Evolutionary conservation across 2,329 filamentous ascomycete species (phyloP), one percentile per base, ranked within the genome.

Genomic region (Pseudonectria foliicola): DNA sequence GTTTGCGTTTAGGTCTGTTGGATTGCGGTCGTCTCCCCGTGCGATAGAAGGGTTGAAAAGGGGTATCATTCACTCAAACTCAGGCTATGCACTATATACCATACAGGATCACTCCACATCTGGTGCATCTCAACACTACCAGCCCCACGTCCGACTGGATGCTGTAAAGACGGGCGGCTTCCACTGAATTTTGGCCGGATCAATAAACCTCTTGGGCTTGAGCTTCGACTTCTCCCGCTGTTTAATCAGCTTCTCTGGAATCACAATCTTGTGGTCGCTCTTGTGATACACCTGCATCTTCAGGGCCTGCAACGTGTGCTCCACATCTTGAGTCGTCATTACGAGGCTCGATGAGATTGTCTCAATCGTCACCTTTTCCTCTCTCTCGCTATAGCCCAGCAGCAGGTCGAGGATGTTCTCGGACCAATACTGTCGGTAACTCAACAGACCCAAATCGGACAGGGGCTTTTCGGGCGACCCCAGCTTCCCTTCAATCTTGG

Each of bases 261-360:
- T 71, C 15, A 96, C 87, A 49, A 98, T 85, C 59, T 96, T 90
- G 69, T 96, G 92, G 55, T 95, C 89, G 46, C 89, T 89, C 69
- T 94, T 94, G 52, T 89, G 87, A 57, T 96, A 96, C 29, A 92
- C 77, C 56, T 96, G 77, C 85, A 98, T 94, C 57, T 90, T 92
- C 41, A 95, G 69, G 37, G 89, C 89, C 57, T 95, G 88, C 33
- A 98, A 64, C 0, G 92, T 96, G 59, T 95, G 88, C 60, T 96
- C 80, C 11, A 98, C 90, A 57, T 98, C 92, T 52, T 88, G 87
- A 6, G 88, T 89, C n/a, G 90, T 96, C 90, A 98, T 96, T 3
- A 89, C 84, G 7, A 92, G 78, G 24, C 78, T 62, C 6, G 75
- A 70, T 1, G 87, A 89, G 34, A 98, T 76, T 32, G 85, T 77